These are phyloP conservation scores for Phytopythium mirpurense DNA, from an alignment of 352 stramenopile genomes.

Conservation along the genomic window DNA sequence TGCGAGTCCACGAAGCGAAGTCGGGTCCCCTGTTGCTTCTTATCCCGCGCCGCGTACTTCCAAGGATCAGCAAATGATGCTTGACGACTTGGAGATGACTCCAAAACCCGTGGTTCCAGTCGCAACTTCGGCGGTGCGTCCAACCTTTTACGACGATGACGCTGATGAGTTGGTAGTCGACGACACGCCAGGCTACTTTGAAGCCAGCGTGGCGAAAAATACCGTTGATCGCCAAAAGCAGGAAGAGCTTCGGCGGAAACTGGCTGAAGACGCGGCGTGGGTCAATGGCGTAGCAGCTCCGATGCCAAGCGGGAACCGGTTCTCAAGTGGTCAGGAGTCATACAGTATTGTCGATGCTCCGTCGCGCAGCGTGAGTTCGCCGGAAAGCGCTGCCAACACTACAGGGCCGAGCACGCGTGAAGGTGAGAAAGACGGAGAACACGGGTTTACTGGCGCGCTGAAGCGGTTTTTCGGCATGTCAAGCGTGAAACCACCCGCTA, in stretches of 20 bases:
- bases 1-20: slow-evolving; percentile 8
- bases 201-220: slow-evolving; percentile 20
- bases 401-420: neutral
- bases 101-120: neutral
- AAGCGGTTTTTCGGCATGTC: slow-evolving; percentile 70
- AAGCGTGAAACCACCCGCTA: slow-evolving; percentile 15
- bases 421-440: slow-evolving; percentile 11
- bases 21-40: slow-evolving; percentile 6
- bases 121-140: slow-evolving; percentile 3
- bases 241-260: slow-evolving; percentile 18
- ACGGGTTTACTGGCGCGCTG: slow-evolving; percentile 41
- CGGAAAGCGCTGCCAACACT: slow-evolving; percentile 8
- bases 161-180: slow-evolving; percentile 55
- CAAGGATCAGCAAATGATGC: slow-evolving; percentile 13
- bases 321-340: slow-evolving; percentile 38
- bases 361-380: slow-evolving; percentile 25
- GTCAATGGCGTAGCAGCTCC: slow-evolving; percentile 18
- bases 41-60: slow-evolving; percentile 6
- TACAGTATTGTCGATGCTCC: slow-evolving; percentile 51
- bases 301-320: slow-evolving; percentile 10
- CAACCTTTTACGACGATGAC: slow-evolving; percentile 41
- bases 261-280: slow-evolving; percentile 18
- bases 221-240: slow-evolving; percentile 19
- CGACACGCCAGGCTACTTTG: slow-evolving; percentile 55
- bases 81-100: slow-evolving; percentile 22